Evolutionary conservation across 2,329 filamentous ascomycete genomes (phyloP).

Genomic region (Phoma sp.): DNA sequence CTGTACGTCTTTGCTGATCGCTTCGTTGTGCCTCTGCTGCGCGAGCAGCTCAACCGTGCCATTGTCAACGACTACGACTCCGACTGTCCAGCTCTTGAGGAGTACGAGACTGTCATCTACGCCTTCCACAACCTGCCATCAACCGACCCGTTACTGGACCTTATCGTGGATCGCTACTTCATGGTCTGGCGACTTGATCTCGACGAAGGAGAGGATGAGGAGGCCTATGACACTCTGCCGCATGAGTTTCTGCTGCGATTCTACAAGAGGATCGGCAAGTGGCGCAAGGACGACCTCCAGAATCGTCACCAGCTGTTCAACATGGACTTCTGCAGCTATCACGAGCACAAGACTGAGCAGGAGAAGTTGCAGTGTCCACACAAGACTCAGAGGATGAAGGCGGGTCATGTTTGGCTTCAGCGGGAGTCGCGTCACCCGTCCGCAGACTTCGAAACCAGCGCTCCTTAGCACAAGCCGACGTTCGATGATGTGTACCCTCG

Average conservation of each 20-base stretch:
- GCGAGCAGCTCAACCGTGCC: conserved; percentile 7
- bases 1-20: conserved; percentile 19
- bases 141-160: conserved; percentile 13
- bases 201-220: conserved; percentile 13
- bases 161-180: conserved; percentile 20
- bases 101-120: conserved; percentile 15
- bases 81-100: conserved; percentile 11
- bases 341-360: conserved; percentile 7
- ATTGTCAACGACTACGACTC: conserved; percentile 15
- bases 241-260: conserved; percentile 12
- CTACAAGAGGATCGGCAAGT: conserved; percentile 14
- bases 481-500: no score
- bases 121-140: conserved; percentile 19
- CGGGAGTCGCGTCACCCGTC: not conserved
- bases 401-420: conserved; percentile 4
- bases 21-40: conserved; percentile 11
- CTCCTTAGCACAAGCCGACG: no score
- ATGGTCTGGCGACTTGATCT: conserved; percentile 16
- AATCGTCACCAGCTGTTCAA: conserved; percentile 14
- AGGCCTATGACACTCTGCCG: conserved; percentile 5
- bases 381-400: conserved; percentile 12
- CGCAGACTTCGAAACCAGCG: not conserved
- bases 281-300: conserved; percentile 6
- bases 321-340: conserved; percentile 17
- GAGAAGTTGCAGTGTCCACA: conserved; percentile 5